Evolutionary conservation across 1,284 basidiomycete genomes (phyloP), one percentile per base, ranked within the genome.

Genomic region (Erythrobasidium hasegawianum): DNA sequence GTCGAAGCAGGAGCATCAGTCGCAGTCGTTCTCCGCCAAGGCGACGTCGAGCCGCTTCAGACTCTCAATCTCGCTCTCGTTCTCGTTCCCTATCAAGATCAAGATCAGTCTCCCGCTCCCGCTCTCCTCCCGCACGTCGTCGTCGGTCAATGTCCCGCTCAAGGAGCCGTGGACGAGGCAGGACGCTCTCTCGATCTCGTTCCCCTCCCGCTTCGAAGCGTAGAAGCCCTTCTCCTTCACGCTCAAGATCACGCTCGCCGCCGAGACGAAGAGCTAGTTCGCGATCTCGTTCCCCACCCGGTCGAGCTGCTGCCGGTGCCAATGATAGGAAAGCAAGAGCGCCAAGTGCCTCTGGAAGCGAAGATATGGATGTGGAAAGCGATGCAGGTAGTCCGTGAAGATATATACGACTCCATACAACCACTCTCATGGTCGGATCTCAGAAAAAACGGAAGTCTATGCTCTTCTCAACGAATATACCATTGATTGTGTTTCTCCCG

Each of bases 81-180:
- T 55, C 59, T n/a, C n/a, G n/a, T n/a, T n/a, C n/a, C n/a, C n/a
- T n/a, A 38, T 20, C 39, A 5, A 49, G 54, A 47, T 20, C 40
- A 20, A 58, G 64, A 38, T 43, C 14, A 39, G 8, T 20, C 97
- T 89, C 77, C 97, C 95, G 71, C 89, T 93, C 10, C 91, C 96
- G 71, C 89, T 93, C 2, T 83, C 81, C 26, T 77, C 79, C 2
- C 50, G 54, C 26, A 64, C 71, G 40, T 8, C 41, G 58, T 29
- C 43, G 58, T 16, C 41, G 45, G 9, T 41, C 20, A 4, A 4
- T 18, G 14, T 59, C 57, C 26, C 22, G n/a, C n/a, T n/a, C n/a
- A n/a, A n/a, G n/a, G n/a, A n/a, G n/a, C n/a, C n/a, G 29, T 26
- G 38, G 59, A 24, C 66, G 58, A 16, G 49, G 47, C 16, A 49